These are phyloP conservation scores for Leccinum laetum DNA, from an alignment of 1,284 basidiomycete genomes.

Conservation along the genomic window DNA sequence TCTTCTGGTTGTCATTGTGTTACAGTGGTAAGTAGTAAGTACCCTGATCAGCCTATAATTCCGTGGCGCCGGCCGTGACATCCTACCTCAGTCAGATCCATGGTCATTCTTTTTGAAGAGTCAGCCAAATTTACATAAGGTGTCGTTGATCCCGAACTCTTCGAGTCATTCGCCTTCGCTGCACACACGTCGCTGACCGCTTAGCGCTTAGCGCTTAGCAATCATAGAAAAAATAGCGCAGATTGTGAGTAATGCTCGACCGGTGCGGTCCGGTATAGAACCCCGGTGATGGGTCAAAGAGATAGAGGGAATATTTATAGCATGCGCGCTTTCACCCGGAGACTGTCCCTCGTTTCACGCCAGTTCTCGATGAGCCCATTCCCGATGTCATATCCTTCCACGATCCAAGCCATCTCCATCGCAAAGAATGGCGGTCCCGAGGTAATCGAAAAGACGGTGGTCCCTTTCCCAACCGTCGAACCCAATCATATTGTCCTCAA, in stretches of 20 bases:
- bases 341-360: constrained; percentile 22
- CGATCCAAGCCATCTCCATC: constrained; percentile 49
- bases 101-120: no score
- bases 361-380: constrained; percentile 14
- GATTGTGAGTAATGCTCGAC: background rate
- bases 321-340: background rate
- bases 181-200: no score
- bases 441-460: constrained; percentile 66
- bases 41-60: no score
- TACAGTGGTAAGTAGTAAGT: no score
- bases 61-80: no score
- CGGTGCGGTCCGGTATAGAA: background rate
- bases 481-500: constrained; percentile 80
- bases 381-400: background rate
- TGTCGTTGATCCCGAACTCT: no score
- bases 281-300: background rate
- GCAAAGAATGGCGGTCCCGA: constrained; percentile 73
- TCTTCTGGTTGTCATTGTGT: no score
- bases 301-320: background rate
- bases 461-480: constrained; percentile 64
- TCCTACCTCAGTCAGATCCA: no score
- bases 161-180: no score
- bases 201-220: background rate
- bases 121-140: no score
- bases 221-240: background rate